Base-by-base conservation (phyloP, 75 land plant genomes). In the Picea sitchensis region DNA sequence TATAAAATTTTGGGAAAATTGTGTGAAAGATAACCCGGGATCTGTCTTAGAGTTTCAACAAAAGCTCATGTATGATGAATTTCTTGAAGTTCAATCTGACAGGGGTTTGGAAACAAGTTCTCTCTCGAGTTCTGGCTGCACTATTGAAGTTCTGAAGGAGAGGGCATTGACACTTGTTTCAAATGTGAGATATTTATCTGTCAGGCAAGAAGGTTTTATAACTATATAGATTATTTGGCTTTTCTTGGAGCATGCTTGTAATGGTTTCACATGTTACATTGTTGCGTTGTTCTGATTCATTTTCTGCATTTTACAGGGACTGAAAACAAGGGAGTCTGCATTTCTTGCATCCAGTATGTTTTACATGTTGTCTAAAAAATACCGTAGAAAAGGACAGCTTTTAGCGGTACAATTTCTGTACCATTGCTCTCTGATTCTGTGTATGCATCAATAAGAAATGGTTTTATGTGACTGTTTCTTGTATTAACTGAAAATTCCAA, bases 341-440 rank as follows among this genome's bases (percentile, higher is more conserved):
- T 85, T 85, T 68, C 34, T 84, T 14, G 84, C 86, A 76, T 85
- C 81, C 20, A 32, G 57, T 83, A 82, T 89, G 30, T 84, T 79
- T 63, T 82, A 87, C 80, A 87, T 87, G 47, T 82, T 92, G 72
- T 80, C 82, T 84, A 88, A 83, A 71, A 83, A 81, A 74, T 86
- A 84, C 13, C 76, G 80, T 31, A 77, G 65, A 71, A 77, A 51
- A 65, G 94, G 90, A 67, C 59, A 63, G 34, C 57, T 84, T 2
- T 15, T 76, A 73, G 91, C 87, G 94, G 91, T 90, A 82, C 14
- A 3, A 32, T 34, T 34, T 34, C 34, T 32, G 38, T 14, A 34
- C 5, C 14, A 32, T 14, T 34, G 30, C 23, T 62, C 65, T 23
- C 5, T 18, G 5, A 62, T 62, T 26, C 4, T 59, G 17, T 1